Conservation (phyloP, 306 rosid species). For the Gillenia trifoliata region DNA sequence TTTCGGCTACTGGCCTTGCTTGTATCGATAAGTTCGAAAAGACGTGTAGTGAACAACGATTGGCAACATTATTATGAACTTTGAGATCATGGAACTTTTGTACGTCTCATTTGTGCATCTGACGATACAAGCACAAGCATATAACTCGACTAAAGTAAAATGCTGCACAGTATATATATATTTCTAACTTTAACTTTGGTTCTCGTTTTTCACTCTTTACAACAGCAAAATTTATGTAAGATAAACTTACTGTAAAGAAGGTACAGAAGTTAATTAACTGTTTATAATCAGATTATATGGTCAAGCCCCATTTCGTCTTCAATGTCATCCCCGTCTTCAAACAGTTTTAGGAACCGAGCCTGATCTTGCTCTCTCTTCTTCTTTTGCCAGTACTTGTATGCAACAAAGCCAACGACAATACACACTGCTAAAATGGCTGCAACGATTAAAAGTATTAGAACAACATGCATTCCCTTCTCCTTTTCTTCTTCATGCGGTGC, state of each 20-base stretch:
- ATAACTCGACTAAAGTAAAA: not conserved
- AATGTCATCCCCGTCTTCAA: constrained; percentile 71
- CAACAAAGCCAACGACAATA: constrained; percentile 35
- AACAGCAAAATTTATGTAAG: constrained; percentile 31
- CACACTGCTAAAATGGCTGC: constrained; percentile 24
- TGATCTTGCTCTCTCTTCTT: constrained; percentile 66
- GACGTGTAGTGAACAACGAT: not conserved
- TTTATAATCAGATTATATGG: constrained; percentile 31
- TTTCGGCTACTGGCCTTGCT: constrained; percentile 40
- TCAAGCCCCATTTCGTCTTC: constrained; percentile 67
- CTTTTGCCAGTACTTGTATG: constrained; percentile 72
- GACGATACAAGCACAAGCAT: not conserved
- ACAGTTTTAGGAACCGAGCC: constrained; percentile 67
- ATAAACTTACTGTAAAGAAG: constrained; percentile 22
- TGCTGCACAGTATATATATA: not conserved
- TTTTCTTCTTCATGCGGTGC: constrained; percentile 17
- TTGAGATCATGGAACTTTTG: not conserved
- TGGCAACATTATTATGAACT: not conserved
- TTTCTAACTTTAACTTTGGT: not conserved
- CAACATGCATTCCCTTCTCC: constrained; percentile 41
- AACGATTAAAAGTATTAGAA: constrained; percentile 42
- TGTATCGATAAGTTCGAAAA: constrained; percentile 4
- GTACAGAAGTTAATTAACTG: constrained; percentile 6
- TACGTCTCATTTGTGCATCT: not conserved
- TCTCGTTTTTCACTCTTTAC: constrained; percentile 12